Evolutionary conservation across 129 eudicot species (phyloP).

Genomic region (Centaurea solstitialis): DNA sequence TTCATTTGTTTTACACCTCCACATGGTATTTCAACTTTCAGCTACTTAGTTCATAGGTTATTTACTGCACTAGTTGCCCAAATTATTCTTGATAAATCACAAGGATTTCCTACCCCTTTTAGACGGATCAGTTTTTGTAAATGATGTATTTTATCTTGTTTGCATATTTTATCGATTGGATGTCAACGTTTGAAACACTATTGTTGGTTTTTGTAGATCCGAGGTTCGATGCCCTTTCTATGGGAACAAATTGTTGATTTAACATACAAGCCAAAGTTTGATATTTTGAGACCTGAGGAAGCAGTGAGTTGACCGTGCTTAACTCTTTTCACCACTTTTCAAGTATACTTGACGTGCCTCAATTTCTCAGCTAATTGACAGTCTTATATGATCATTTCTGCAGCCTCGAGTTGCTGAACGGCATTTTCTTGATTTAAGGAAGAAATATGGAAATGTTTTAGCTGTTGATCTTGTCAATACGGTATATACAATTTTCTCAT

Average conservation of each 20-base stretch:
- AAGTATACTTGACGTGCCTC: background rate
- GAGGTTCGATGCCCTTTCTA: conserved; percentile 80
- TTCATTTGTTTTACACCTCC: background rate
- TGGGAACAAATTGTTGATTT: conserved; percentile 92
- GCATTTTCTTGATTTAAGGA: conserved; percentile 73
- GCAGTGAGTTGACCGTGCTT: conserved; percentile 42
- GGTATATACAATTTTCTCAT: conserved; percentile 35
- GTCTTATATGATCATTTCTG: conserved; percentile 1
- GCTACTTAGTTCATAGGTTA: no score
- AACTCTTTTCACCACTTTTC: background rate
- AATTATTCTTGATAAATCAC: background rate
- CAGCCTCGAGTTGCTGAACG: conserved; percentile 77
- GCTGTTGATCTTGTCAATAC: conserved; percentile 78
- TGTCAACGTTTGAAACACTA: background rate
- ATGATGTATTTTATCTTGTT: background rate
- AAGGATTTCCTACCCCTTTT: background rate
- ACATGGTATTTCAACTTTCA: background rate
- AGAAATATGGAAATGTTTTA: conserved; percentile 80
- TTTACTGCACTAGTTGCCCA: background rate
- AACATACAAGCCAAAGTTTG: conserved; percentile 79
- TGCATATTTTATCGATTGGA: background rate
- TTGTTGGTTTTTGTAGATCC: conserved; percentile 42
- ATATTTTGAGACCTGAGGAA: conserved; percentile 59
- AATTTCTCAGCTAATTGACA: background rate
- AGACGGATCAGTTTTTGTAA: background rate